Evolutionary conservation across 2,329 filamentous ascomycete genomes (phyloP).

Genomic region (Coniochaeta prunicola): DNA sequence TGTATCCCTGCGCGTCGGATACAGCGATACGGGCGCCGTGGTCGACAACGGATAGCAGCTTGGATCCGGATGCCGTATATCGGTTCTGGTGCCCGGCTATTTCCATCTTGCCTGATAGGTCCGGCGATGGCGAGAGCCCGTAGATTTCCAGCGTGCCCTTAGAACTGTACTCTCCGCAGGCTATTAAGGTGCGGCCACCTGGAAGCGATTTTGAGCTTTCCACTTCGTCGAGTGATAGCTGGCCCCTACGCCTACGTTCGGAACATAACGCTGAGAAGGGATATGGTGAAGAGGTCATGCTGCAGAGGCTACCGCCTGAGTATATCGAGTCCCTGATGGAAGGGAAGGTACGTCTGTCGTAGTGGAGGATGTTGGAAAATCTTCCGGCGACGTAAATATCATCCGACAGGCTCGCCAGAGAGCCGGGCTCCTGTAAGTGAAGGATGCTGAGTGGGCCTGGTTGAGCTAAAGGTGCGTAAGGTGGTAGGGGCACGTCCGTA

Average conservation of each 20-base stretch:
- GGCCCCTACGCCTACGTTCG: conserved; percentile 47
- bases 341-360: conserved; percentile 81
- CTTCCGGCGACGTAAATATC: conserved; percentile 86
- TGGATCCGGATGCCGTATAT: conserved; percentile 72
- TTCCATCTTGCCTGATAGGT: conserved; percentile 24
- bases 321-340: conserved; percentile 70
- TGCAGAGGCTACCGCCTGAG: conserved; percentile 73
- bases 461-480: conserved; percentile 68
- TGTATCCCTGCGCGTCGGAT: conserved; percentile 72
- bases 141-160: conserved; percentile 90
- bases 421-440: conserved; percentile 57
- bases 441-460: conserved; percentile 78
- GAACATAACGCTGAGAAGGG: conserved; percentile 57
- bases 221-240: conserved; percentile 48
- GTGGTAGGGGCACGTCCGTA: conserved; percentile 43
- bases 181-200: conserved; percentile 62
- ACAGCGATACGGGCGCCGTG: conserved; percentile 79
- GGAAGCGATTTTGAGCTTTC: conserved; percentile 42
- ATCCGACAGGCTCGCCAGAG: conserved; percentile 50
- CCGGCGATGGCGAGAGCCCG: conserved; percentile 38
- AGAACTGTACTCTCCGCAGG: conserved; percentile 84
- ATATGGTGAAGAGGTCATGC: conserved; percentile 61
- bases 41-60: conserved; percentile 71
- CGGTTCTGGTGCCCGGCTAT: conserved; percentile 64
- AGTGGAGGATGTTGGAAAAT: conserved; percentile 82